Evolutionary conservation across 192 early-diverging fungal genomes (phyloP).

Genomic region (Phlyctochytrium bullatum): DNA sequence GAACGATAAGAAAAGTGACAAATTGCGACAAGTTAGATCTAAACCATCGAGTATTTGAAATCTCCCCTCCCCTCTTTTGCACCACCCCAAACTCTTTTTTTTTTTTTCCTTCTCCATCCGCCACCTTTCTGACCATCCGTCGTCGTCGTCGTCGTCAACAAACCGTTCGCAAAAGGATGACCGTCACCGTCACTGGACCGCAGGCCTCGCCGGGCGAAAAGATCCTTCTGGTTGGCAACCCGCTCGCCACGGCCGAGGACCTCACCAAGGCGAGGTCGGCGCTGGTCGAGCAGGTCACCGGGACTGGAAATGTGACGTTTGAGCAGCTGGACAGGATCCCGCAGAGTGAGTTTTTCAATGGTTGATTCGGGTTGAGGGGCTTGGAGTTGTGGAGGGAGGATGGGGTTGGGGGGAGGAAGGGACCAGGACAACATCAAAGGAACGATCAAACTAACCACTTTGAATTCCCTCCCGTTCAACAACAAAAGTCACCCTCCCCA

Average conservation of each 20-base stretch:
- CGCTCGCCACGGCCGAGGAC: slow-evolving; percentile 29
- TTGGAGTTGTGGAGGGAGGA: slow-evolving; percentile 15
- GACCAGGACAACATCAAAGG: too few species aligned
- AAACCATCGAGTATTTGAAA: too few species aligned
- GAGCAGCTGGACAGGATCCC: slow-evolving; percentile 81
- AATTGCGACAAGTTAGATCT: too few species aligned
- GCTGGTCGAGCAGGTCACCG: slow-evolving; percentile 35
- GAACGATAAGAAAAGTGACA: too few species aligned
- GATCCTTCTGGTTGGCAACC: slow-evolving; percentile 51
- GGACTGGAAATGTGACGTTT: slow-evolving; percentile 67
- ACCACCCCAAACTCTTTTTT: too few species aligned
- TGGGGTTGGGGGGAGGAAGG: too few species aligned
- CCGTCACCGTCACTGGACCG: not conserved
- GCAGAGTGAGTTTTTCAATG: slow-evolving; percentile 21
- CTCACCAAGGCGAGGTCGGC: slow-evolving; percentile 22
- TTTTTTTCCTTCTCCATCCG: not conserved
- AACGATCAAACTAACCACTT: too few species aligned
- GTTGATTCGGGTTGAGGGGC: not conserved
- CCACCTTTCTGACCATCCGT: too few species aligned
- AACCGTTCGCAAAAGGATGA: not conserved
- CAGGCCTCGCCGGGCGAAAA: slow-evolving; percentile 21
- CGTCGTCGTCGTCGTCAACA: too few species aligned
- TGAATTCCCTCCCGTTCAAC: too few species aligned
- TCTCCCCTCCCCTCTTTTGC: too few species aligned
- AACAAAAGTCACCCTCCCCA: slow-evolving; percentile 30